Percentiles rank a stretch among this genome's conserved stretches.
Conservation (phyloP, 225 moss, liverwort and hornwort genomes). For the Sphagnum tenellum region DNA sequence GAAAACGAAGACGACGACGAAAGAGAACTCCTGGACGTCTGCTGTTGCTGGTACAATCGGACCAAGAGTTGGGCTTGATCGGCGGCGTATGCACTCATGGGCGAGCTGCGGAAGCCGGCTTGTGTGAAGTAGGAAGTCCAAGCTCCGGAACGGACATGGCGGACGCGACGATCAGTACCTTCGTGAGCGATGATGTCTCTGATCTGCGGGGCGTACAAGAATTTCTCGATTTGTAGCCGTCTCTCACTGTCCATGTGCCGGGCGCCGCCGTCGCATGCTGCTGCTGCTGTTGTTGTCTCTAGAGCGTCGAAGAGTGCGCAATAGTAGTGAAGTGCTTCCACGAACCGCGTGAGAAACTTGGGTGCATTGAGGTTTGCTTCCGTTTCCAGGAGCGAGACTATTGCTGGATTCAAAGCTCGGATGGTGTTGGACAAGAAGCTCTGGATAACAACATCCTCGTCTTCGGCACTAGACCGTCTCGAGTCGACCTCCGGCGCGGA, state of each 20-base stretch:
- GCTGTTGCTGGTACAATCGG: no score
- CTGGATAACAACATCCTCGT: conserved; percentile 20
- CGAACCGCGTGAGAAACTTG: conserved; percentile 23
- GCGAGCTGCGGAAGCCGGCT: conserved; percentile 20
- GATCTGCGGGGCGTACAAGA: conserved; percentile 31
- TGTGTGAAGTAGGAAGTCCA: conserved; percentile 29
- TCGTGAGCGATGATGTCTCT: conserved; percentile 30
- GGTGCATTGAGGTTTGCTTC: conserved; percentile 34
- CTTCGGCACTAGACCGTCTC: no score
- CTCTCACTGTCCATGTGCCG: no score
- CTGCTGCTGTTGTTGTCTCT: conserved; percentile 16
- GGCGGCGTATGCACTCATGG: conserved; percentile 1
- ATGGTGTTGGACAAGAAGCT: conserved; percentile 13
- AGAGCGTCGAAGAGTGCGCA: conserved; percentile 34
- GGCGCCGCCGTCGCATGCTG: conserved; percentile 5
- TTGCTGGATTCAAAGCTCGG: conserved; percentile 19
- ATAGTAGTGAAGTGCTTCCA: conserved; percentile 35
- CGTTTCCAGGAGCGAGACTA: conserved; percentile 29
- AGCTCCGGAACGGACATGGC: conserved; percentile 26
- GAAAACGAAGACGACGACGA: no score
- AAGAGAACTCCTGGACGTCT: no score
- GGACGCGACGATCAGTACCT: conserved; percentile 22
- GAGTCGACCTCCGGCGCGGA: no score
- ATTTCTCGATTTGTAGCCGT: conserved; percentile 16
- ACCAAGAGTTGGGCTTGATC: no score